Evolutionary conservation across 1,284 basidiomycete genomes (phyloP).

Genomic region (Athelia sp.): DNA sequence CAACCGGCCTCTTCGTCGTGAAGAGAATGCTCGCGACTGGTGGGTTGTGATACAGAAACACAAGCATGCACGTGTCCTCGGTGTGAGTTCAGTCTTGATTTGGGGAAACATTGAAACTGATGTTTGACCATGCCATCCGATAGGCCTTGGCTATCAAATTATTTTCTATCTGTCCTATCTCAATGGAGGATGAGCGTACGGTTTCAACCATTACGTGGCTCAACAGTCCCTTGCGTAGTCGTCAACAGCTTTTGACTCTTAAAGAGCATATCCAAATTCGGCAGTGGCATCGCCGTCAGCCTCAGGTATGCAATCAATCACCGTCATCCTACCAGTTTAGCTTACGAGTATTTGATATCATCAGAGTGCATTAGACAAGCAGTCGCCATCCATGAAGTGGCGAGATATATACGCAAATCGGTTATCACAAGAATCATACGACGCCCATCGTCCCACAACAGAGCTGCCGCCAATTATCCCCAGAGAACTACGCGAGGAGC

Average conservation of each 20-base stretch:
- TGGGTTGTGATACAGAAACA: neutral
- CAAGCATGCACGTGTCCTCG: constrained; percentile 15
- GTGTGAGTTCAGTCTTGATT: constrained; percentile 12
- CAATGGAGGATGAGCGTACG: constrained; percentile 24
- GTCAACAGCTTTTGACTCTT: constrained; percentile 9
- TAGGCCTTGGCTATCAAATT: constrained; percentile 21
- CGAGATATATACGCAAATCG: too few species aligned
- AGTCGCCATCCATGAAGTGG: too few species aligned
- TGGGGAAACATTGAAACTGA: too few species aligned
- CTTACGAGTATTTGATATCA: neutral
- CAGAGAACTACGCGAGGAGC: too few species aligned
- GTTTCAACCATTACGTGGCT: constrained; percentile 20
- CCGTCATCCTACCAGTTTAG: neutral
- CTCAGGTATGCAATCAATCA: neutral
- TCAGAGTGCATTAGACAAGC: too few species aligned
- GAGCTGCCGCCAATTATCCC: too few species aligned
- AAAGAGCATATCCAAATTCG: neutral
- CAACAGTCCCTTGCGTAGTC: constrained; percentile 17
- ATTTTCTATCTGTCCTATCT: constrained; percentile 18
- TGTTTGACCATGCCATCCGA: neutral
- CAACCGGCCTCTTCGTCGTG: neutral
- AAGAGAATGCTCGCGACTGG: neutral
- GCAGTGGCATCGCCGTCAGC: neutral
- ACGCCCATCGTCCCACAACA: too few species aligned
- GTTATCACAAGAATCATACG: too few species aligned